A percentile compares a stretch with the other conserved stretches of the same genome.
phyloP scores from a whole-genome alignment of 106 monocot genomes.

The Dendrobium chrysotoxum region DNA sequence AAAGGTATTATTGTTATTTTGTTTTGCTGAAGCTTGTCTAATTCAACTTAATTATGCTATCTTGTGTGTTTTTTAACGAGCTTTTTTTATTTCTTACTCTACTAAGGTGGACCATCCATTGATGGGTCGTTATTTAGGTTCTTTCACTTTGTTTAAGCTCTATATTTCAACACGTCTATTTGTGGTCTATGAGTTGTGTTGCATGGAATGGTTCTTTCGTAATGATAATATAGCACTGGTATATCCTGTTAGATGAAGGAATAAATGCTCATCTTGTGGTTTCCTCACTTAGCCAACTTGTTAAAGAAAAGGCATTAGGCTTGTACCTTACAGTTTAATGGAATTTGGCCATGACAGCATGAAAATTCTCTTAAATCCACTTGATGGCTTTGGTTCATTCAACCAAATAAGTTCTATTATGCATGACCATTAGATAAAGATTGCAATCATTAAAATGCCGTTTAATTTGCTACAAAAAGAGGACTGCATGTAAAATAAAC shows the following conservation, averaged over 20 bases:
- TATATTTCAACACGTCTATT: too few relatives aligned
- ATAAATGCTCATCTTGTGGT: background rate
- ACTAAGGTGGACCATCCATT: too few relatives aligned
- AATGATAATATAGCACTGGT: too few relatives aligned
- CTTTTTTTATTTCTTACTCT: too few relatives aligned
- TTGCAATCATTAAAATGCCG: background rate
- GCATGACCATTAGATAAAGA: background rate
- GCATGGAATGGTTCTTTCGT: too few relatives aligned
- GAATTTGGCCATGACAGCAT: background rate
- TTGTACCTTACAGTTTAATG: background rate
- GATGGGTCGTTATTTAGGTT: too few relatives aligned
- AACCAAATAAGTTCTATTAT: background rate
- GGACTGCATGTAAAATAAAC: background rate
- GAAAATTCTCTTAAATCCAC: background rate
- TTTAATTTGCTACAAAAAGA: background rate
- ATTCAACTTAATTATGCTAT: too few relatives aligned
- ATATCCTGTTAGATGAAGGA: background rate
- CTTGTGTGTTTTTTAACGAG: too few relatives aligned
- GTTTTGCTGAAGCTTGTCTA: background rate
- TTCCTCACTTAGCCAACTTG: background rate
- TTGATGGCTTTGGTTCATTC: background rate
- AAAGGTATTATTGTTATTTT: constrained; percentile 16
- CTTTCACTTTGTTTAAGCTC: too few relatives aligned
- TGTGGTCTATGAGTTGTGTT: too few relatives aligned
- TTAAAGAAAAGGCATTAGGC: background rate